Evolutionary conservation across 805 yeast species (phyloP).

Genomic region (Cyberlindnera suaveolens): DNA sequence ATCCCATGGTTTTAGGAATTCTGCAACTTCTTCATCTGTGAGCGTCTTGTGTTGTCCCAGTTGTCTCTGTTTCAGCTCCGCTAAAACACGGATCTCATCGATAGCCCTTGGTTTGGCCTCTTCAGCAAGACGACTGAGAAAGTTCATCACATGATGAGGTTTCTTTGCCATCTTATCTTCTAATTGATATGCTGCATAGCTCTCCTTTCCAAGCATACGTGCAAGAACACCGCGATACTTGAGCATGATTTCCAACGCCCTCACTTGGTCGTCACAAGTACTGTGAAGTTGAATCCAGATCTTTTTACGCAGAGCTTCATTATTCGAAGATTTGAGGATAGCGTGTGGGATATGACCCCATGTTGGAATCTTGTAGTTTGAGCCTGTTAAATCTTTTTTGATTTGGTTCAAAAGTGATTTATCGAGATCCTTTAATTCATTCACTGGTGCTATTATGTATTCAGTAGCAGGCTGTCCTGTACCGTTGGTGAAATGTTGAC

Average conservation of each 20-base stretch:
- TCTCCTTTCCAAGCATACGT: conserved; percentile 58
- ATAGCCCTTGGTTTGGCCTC: conserved; percentile 48
- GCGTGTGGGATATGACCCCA: conserved; percentile 61
- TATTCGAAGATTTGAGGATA: conserved; percentile 52
- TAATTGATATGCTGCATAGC: conserved; percentile 75
- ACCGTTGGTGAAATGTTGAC: conserved; percentile 58
- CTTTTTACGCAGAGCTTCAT: conserved; percentile 50
- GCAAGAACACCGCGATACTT: conserved; percentile 67
- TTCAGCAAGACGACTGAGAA: conserved; percentile 53
- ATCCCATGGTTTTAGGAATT: conserved; percentile 81
- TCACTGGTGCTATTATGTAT: conserved; percentile 16
- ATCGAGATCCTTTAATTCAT: conserved; percentile 18
- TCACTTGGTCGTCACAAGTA: conserved; percentile 57
- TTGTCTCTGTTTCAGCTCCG: conserved; percentile 31
- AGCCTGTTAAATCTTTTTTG: conserved; percentile 32
- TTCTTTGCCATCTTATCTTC: conserved; percentile 85
- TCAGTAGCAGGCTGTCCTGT: conserved; percentile 15
- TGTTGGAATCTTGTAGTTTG: conserved; percentile 45
- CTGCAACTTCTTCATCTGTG: conserved; percentile 35
- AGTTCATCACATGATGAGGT: conserved; percentile 69
- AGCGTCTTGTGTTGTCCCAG: conserved; percentile 17
- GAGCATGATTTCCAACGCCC: conserved; percentile 50
- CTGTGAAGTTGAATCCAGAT: conserved; percentile 75
- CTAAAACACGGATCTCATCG: conserved; percentile 49
- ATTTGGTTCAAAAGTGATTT: conserved; percentile 23